phyloP scores from a whole-genome alignment of 371 early-diverging fungal species.

The Rhizopus arrhizus region DNA sequence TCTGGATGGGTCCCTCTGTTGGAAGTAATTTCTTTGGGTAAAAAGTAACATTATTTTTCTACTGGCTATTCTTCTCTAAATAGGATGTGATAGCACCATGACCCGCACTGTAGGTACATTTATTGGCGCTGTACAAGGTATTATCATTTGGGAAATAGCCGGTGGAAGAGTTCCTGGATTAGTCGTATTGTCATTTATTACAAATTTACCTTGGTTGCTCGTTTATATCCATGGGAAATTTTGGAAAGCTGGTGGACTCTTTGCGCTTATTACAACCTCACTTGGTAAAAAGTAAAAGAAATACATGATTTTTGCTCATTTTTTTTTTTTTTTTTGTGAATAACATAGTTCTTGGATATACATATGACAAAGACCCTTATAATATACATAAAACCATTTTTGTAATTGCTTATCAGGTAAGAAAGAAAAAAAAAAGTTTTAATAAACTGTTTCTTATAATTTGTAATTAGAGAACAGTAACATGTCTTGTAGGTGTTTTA shows the following conservation, averaged over 20 bases:
- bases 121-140: slow-evolving; percentile 39
- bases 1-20: slow-evolving; percentile 56
- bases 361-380: slow-evolving; percentile 26
- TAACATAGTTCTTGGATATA: slow-evolving; percentile 39
- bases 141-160: slow-evolving; percentile 49
- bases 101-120: slow-evolving; percentile 46
- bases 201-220: slow-evolving; percentile 48
- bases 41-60: slow-evolving; percentile 16
- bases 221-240: slow-evolving; percentile 46
- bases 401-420: slow-evolving; percentile 39
- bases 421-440: neutral
- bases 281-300: slow-evolving; percentile 36
- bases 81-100: slow-evolving; percentile 31
- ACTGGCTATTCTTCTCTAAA: neutral
- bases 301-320: too few species aligned
- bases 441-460: neutral
- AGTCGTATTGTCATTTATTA: slow-evolving; percentile 36
- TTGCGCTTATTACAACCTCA: slow-evolving; percentile 46
- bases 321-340: neutral
- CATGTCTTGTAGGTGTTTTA: slow-evolving; percentile 41
- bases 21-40: slow-evolving; percentile 56
- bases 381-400: slow-evolving; percentile 28
- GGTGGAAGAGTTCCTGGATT: slow-evolving; percentile 33
- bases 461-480: slow-evolving; percentile 30
- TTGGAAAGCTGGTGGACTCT: slow-evolving; percentile 49